These are phyloP conservation scores for Pilasporangium apinafurcum DNA, from an alignment of 352 stramenopile genomes.

Conservation along the genomic window DNA sequence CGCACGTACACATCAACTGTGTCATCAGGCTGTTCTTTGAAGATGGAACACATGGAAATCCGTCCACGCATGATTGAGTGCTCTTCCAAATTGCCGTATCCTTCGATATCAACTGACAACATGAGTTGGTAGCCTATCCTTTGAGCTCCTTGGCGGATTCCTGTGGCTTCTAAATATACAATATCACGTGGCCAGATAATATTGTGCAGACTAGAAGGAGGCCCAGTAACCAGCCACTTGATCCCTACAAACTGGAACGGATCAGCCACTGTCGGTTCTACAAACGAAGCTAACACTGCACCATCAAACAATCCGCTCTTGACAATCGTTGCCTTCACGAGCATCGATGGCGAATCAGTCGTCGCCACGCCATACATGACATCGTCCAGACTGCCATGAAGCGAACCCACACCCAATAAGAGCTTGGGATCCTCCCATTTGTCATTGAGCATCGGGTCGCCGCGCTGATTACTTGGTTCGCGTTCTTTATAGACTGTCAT, in stretches of 20 bases:
- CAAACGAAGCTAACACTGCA: constrained; percentile 19
- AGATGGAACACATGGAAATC: constrained; percentile 2
- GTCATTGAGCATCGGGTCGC: neutral
- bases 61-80: constrained; percentile 1
- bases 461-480: neutral
- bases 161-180: constrained; percentile 25
- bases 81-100: neutral
- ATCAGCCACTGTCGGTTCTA: constrained; percentile 14
- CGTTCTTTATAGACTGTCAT: constrained; percentile 23
- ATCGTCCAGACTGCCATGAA: constrained; percentile 6
- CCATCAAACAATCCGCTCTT: constrained; percentile 7
- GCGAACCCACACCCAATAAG: constrained; percentile 2
- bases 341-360: constrained; percentile 1
- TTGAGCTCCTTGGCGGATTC: constrained; percentile 20
- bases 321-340: neutral
- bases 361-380: constrained; percentile 5
- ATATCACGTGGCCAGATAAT: constrained; percentile 20
- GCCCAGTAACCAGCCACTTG: constrained; percentile 25
- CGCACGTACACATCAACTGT: constrained; percentile 9
- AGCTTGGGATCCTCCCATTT: constrained; percentile 7
- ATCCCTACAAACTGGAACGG: constrained; percentile 25
- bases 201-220: constrained; percentile 10
- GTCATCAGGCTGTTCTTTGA: constrained; percentile 2
- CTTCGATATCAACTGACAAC: constrained; percentile 18
- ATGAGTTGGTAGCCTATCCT: constrained; percentile 26